Evolutionary conservation across 805 yeast genomes (phyloP), one percentile per base, ranked within the genome.

Genomic region (Metschnikowia drakensbergensis): DNA sequence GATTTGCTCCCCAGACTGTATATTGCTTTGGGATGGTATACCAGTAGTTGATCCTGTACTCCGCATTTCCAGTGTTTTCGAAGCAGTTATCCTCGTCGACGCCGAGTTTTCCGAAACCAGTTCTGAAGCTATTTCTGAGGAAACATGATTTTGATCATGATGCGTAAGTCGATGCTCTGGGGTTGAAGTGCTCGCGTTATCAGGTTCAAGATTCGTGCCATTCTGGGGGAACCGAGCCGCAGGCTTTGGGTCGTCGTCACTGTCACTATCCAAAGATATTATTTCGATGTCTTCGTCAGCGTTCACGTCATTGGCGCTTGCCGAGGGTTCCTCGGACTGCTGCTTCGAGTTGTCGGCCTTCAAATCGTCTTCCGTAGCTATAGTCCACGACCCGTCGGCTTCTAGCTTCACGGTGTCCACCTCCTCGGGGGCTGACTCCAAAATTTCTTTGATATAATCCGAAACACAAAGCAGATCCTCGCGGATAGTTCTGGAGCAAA

Each of bases 351-450:
- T 47, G n/a, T 53, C 46, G n/a, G 35, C 36, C 7, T 44, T 38
- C 22, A 22, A n/a, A 4, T 46, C 56, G 6, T 53, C 62, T 8
- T 46, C 50, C 13, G 17, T 27, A 2, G 59, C 57, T 1, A 70
- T 74, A 2, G 61, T 66, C 96, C 97, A 92, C 0, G 77, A 57
- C 0, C 97, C 98, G 58, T 88, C 87, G 0, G 79, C 70, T 10
- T 79, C 75, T 13, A 94, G 71, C 45, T 79, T 82, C 11, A 92
- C 85, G 23, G 77, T 76, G 35, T 86, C 92, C 2, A 77, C 80
- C 9, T 80, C 81, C 2, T 72, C 78, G 2, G 66, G 61, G 0
- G 90, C 81, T 2, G 62, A 59, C 1, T 72, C 61, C 22, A 92
- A 59, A 42, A 92, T 81, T 10, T 84, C 86, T 37, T 64, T 60